A percentile compares a stretch with the other conserved stretches of the same genome.
phyloP scores from a whole-genome alignment of 2,329 filamentous ascomycete species.

The Shiraia sp. region DNA sequence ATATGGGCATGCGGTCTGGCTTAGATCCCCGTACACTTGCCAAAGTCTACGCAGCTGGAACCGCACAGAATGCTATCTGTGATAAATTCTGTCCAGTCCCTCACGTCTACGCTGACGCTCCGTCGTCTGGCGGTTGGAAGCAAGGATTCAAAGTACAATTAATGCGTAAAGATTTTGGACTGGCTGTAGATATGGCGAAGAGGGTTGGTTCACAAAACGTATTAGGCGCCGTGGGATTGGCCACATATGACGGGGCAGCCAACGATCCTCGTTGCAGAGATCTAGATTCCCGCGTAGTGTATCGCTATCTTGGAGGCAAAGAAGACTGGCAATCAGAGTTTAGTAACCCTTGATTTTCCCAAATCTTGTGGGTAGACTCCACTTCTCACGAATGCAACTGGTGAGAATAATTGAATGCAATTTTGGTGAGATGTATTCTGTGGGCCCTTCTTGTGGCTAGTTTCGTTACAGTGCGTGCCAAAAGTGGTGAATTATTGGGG shows the following conservation, averaged over 20 bases:
- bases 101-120: conserved; percentile 53
- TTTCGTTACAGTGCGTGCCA: not conserved
- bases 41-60: conserved; percentile 56
- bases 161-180: conserved; percentile 62
- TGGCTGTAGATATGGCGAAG: conserved; percentile 60
- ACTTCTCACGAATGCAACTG: too few relatives aligned
- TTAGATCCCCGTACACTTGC: conserved; percentile 59
- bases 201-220: conserved; percentile 55
- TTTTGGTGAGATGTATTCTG: too few relatives aligned
- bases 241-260: conserved; percentile 57
- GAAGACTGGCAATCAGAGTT: conserved; percentile 52
- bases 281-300: conserved; percentile 62
- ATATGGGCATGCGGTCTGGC: conserved; percentile 63
- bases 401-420: too few relatives aligned
- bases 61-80: conserved; percentile 57
- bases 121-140: conserved; percentile 54
- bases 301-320: conserved; percentile 58
- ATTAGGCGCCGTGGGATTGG: conserved; percentile 55
- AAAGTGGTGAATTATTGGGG: conserved; percentile 7
- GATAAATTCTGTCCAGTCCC: conserved; percentile 59
- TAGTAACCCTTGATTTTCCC: conserved; percentile 15
- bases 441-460: not conserved
- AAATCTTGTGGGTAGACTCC: too few relatives aligned
- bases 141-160: conserved; percentile 63
- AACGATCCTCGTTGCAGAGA: conserved; percentile 57